phyloP scores from a whole-genome alignment of 2,329 filamentous ascomycete species.

The Phyllosticta capitalensis region DNA sequence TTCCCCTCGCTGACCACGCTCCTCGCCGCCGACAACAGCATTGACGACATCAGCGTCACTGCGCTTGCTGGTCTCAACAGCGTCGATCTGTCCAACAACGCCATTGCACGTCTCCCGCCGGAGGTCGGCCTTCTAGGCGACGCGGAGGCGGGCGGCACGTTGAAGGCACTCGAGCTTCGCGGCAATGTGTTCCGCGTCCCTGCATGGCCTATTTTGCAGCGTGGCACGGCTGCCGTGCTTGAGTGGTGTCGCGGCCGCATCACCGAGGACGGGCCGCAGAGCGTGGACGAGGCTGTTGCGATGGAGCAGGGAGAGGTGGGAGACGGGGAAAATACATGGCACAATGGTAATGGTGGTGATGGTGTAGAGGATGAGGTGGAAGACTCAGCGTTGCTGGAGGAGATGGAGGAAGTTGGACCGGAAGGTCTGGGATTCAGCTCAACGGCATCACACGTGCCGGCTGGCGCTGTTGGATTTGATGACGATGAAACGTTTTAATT shows the following conservation, averaged over 20 bases:
- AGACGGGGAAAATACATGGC: neutral
- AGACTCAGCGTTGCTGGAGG: neutral
- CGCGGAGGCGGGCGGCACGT: slow-evolving; percentile 21
- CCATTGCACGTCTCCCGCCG: slow-evolving; percentile 72
- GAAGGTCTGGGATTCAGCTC: neutral
- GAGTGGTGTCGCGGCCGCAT: slow-evolving; percentile 44
- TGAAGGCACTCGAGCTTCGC: slow-evolving; percentile 62
- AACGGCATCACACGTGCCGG: neutral
- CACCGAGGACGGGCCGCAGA: neutral
- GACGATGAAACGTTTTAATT: neutral
- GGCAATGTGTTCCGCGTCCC: slow-evolving; percentile 87
- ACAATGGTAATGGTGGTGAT: neutral
- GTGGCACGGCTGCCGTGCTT: slow-evolving; percentile 77
- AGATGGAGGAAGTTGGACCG: neutral
- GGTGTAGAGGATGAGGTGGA: neutral
- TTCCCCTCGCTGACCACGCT: slow-evolving; percentile 66
- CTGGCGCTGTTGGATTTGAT: neutral
- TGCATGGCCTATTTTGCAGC: slow-evolving; percentile 70
- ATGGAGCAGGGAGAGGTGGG: neutral
- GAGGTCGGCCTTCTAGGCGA: slow-evolving; percentile 69
- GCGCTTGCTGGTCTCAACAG: slow-evolving; percentile 63
- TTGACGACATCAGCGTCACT: slow-evolving; percentile 63
- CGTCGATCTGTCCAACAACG: slow-evolving; percentile 76
- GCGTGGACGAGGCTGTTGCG: neutral
- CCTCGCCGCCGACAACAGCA: slow-evolving; percentile 68